Evolutionary conservation across 345 rosid genomes (phyloP).

Genomic region (Ricinus communis): DNA sequence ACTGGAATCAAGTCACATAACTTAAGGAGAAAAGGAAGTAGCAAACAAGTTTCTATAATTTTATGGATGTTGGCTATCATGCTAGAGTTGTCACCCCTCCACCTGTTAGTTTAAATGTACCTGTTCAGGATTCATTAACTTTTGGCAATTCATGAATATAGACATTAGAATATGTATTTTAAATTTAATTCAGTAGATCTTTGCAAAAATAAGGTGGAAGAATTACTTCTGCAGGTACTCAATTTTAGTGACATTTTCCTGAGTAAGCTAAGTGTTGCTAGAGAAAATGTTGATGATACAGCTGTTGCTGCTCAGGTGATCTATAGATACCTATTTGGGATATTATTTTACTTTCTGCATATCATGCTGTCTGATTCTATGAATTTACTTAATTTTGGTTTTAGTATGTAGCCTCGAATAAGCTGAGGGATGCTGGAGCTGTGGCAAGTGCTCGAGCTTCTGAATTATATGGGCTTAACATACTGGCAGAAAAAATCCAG

Average conservation of each 20-base stretch:
- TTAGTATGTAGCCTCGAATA: conserved; percentile 48
- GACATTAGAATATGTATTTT: background rate
- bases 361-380: background rate
- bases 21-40: background rate
- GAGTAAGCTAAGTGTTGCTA: conserved; percentile 38
- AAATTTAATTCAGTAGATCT: background rate
- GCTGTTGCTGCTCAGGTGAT: conserved; percentile 58
- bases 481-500: conserved; percentile 68
- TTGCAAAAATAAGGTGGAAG: background rate
- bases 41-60: background rate
- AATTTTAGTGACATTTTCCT: conserved; percentile 41
- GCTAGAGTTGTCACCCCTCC: background rate
- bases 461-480: conserved; percentile 65
- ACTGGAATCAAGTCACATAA: too few relatives aligned
- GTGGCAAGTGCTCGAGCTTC: conserved; percentile 78
- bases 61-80: background rate
- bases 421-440: conserved; percentile 59
- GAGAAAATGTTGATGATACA: conserved; percentile 48
- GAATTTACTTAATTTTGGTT: conserved; percentile 12
- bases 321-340: background rate
- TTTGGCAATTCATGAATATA: background rate
- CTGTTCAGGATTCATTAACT: background rate
- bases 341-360: background rate
- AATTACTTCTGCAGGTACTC: conserved; percentile 42
- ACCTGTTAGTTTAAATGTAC: background rate